Conservation (phyloP, 1,284 basidiomycete species). For the Phellopilus nigrolimitatus region DNA sequence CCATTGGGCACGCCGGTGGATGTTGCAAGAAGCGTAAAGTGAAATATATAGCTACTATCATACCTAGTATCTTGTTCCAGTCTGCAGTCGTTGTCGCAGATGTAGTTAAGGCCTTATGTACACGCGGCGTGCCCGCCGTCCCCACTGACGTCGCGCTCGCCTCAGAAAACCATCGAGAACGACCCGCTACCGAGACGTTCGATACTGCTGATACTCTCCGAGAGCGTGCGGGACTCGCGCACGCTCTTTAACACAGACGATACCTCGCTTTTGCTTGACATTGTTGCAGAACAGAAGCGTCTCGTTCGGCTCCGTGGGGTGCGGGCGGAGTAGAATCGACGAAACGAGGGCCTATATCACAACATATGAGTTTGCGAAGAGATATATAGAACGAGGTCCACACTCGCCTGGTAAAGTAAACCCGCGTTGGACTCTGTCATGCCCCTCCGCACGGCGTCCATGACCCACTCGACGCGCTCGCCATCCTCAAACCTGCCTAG, state of each 20-base stretch:
- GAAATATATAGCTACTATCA: too few species aligned
- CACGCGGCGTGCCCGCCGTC: slow-evolving; percentile 23
- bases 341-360: slow-evolving; percentile 62
- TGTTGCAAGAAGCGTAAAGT: too few species aligned
- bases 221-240: slow-evolving; percentile 31
- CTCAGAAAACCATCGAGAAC: slow-evolving; percentile 28
- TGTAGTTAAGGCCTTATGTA: slow-evolving; percentile 5
- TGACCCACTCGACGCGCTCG: slow-evolving; percentile 66
- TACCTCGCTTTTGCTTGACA: slow-evolving; percentile 38
- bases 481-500: slow-evolving; percentile 62
- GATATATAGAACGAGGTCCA: background rate
- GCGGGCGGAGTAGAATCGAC: slow-evolving; percentile 64
- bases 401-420: slow-evolving; percentile 66
- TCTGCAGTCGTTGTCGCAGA: slow-evolving; percentile 15
- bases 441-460: too few species aligned
- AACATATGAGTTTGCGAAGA: slow-evolving; percentile 11
- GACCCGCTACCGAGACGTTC: slow-evolving; percentile 23
- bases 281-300: slow-evolving; percentile 51
- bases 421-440: slow-evolving; percentile 62
- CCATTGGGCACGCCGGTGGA: too few species aligned
- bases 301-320: slow-evolving; percentile 52
- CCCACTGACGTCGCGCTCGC: slow-evolving; percentile 26
- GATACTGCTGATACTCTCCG: slow-evolving; percentile 45
- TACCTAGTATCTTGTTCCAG: slow-evolving; percentile 21
- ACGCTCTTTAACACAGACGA: slow-evolving; percentile 57